Conservation (phyloP, 768 basidiomycete species). For the Chalciporus pseudorubinellus region DNA sequence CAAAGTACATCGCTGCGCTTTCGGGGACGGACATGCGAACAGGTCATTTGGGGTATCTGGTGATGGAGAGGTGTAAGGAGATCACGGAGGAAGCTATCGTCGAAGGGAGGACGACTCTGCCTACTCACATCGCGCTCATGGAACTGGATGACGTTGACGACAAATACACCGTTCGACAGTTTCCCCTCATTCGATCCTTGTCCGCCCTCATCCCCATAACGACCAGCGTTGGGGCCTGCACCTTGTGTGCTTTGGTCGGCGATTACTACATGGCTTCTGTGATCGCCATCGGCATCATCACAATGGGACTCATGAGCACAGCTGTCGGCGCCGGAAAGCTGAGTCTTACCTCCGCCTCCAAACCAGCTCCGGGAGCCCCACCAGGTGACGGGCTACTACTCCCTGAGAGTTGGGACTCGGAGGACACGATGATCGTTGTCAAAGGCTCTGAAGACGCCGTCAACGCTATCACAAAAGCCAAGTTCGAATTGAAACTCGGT, state of each 20-base stretch:
- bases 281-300: conserved; percentile 31
- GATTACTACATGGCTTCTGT: conserved; percentile 35
- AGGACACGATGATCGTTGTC: conserved; percentile 22
- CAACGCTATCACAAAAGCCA: conserved; percentile 26
- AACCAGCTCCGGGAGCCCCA: conserved; percentile 17
- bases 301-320: conserved; percentile 26
- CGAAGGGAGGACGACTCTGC: conserved; percentile 22
- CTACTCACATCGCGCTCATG: conserved; percentile 16
- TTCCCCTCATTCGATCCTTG: conserved; percentile 3
- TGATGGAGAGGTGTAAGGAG: conserved; percentile 8
- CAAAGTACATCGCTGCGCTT: conserved; percentile 23
- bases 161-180: conserved; percentile 2
- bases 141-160: conserved; percentile 10
- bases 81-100: conserved; percentile 3
- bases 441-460: conserved; percentile 25
- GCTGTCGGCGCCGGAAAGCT: conserved; percentile 28
- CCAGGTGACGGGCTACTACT: conserved; percentile 28
- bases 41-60: conserved; percentile 29
- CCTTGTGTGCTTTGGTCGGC: conserved; percentile 19
- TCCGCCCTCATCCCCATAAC: conserved; percentile 20
- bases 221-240: conserved; percentile 18
- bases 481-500: conserved; percentile 23
- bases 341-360: conserved; percentile 12
- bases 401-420: too few relatives aligned
- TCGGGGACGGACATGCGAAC: conserved; percentile 30